Evolutionary conservation across 179 eudicot genomes (phyloP).

Genomic region (Patellifolia procumbens): DNA sequence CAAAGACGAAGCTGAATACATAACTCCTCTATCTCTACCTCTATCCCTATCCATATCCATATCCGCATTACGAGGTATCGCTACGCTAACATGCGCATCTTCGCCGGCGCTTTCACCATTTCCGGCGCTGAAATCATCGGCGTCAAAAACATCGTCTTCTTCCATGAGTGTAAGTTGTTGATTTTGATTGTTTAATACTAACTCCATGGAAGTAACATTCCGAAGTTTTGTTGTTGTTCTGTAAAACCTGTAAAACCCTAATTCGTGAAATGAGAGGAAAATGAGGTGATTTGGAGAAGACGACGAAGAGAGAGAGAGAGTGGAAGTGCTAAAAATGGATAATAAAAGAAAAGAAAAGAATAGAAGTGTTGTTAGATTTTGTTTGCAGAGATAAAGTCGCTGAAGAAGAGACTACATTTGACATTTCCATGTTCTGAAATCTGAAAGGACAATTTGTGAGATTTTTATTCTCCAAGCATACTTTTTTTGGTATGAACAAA

Average conservation of each 20-base stretch:
- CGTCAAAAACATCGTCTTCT: conserved; percentile 16
- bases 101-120: conserved; percentile 18
- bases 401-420: conserved; percentile 11
- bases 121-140: conserved; percentile 23
- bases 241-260: conserved; percentile 35
- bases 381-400: conserved; percentile 23
- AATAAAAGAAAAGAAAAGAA: not conserved
- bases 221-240: conserved; percentile 1
- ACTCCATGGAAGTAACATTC: conserved; percentile 32
- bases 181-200: conserved; percentile 19
- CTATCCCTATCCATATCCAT: no score
- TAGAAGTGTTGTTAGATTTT: conserved; percentile 31
- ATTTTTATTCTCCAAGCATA: not conserved
- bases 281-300: not conserved
- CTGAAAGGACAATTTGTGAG: conserved; percentile 20
- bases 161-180: conserved; percentile 9
- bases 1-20: conserved; percentile 8
- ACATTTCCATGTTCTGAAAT: conserved; percentile 14
- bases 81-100: conserved; percentile 25
- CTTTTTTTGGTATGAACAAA: not conserved
- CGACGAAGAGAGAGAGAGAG: not conserved
- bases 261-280: conserved; percentile 10
- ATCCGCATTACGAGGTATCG: conserved; percentile 13
- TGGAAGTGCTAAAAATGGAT: conserved; percentile 23
- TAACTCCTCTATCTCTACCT: no score